Conservation (phyloP, 176 grass and related monocot genomes). For the Coix lacrymajobi region DNA sequence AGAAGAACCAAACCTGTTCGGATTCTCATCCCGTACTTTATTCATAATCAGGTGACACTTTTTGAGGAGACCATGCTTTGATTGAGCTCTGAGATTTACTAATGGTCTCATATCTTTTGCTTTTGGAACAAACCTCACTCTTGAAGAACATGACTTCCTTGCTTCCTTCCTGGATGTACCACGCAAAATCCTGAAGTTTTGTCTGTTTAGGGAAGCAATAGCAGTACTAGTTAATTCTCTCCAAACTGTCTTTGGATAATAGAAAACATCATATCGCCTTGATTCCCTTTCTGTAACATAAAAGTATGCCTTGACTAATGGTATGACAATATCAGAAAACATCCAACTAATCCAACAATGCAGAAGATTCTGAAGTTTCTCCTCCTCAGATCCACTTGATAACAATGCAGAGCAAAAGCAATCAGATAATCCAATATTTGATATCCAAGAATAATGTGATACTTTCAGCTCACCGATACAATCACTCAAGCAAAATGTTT, state of each 20-base stretch:
- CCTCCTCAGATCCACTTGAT: conserved; percentile 23
- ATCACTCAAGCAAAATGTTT: conserved; percentile 54
- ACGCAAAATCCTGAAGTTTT: conserved; percentile 40
- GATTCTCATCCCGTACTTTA: conserved; percentile 53
- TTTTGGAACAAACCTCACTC: conserved; percentile 87
- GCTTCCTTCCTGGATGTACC: conserved; percentile 24
- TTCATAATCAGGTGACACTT: conserved; percentile 60
- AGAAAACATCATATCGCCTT: conserved; percentile 73
- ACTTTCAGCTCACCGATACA: conserved; percentile 60
- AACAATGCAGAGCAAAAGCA: conserved; percentile 49
- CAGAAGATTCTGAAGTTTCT: conserved; percentile 52
- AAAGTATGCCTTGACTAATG: conserved; percentile 66
- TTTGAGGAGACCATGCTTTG: conserved; percentile 35
- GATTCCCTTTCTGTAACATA: conserved; percentile 89
- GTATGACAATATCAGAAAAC: conserved; percentile 69
- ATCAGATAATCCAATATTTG: conserved; percentile 41
- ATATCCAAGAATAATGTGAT: conserved; percentile 65
- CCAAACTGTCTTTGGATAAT: conserved; percentile 88
- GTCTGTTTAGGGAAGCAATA: conserved; percentile 47
- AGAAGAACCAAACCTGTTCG: conserved; percentile 81
- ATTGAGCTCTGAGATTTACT: conserved; percentile 61
- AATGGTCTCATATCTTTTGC: conserved; percentile 57
- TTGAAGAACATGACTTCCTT: conserved; percentile 40
- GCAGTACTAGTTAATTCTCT: conserved; percentile 40
- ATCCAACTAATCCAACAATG: conserved; percentile 80